Percentiles rank a stretch among this genome's conserved stretches.
phyloP scores from a whole-genome alignment of 306 rosid genomes.

The Glycine soja region DNA sequence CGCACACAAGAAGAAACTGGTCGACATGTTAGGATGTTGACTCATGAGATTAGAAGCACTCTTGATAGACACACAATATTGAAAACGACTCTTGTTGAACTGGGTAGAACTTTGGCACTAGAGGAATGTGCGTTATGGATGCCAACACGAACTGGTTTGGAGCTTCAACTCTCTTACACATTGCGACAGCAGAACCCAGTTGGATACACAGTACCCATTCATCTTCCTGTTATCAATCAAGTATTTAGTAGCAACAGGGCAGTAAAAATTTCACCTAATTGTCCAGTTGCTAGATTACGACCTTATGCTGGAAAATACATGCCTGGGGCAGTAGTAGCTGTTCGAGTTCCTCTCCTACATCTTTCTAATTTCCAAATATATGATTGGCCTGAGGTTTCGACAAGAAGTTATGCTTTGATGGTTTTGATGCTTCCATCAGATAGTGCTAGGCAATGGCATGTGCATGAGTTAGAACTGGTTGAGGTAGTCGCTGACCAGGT shows the following conservation, averaged over 20 bases:
- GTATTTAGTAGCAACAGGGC: constrained; percentile 82
- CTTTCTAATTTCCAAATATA: constrained; percentile 95
- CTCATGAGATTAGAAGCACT: constrained; percentile 84
- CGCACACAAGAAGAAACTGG: constrained; percentile 87
- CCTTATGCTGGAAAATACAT: constrained; percentile 69
- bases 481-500: constrained; percentile 99
- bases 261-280: constrained; percentile 73
- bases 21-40: constrained; percentile 84
- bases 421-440: constrained; percentile 96
- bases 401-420: constrained; percentile 94
- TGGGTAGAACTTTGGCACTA: constrained; percentile 88
- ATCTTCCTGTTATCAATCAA: constrained; percentile 90
- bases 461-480: constrained; percentile 92
- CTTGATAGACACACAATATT: constrained; percentile 80
- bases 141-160: constrained; percentile 95
- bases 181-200: constrained; percentile 93
- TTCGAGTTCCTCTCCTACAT: constrained; percentile 92
- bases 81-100: constrained; percentile 74
- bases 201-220: constrained; percentile 88
- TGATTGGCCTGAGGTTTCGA: constrained; percentile 96
- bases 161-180: constrained; percentile 95
- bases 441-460: constrained; percentile 95
- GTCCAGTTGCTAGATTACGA: constrained; percentile 87
- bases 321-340: constrained; percentile 94
- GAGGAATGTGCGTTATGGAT: constrained; percentile 99